Base-by-base conservation (phyloP, 164 flowering plant genomes). In the Vitis cinerea region DNA sequence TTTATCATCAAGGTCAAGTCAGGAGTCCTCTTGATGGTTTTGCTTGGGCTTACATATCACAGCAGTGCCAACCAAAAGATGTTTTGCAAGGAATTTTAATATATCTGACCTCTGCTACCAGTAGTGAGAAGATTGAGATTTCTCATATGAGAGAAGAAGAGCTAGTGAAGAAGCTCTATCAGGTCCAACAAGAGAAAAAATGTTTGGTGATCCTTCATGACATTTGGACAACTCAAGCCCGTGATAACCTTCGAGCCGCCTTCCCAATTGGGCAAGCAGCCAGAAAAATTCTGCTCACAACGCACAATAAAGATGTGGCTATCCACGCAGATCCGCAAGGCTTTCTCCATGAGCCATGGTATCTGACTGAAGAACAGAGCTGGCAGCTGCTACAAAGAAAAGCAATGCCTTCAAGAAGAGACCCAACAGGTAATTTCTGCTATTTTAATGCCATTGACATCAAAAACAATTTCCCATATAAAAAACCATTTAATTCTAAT, bases 191-290 rank as follows among this genome's bases (percentile, higher is more conserved):
- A 15, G 62, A 65, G 19, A 74, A 65, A 30, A 67, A 50, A 29
- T 84, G 77, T 60, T 37, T 84, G 58, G 73, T 84, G 12, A 65
- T 86, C 1, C 67, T 86, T 15, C 87, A 84, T 62, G 84, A 83
- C 53, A 62, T 82, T 16, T 84, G 85, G 82, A 49, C 9, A 10
- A 30, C 0, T 0, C 61, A 69, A 0, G 78, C 65, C 11, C 81
- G 83, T 84, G 66, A 76, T 49, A 2, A 9, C 8, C 44, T 84
- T 1, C 54, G 19, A 8, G 9, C 30, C 3, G 72, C 73, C 2
- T 77, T 84, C 17, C 85, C 85, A 1, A 3, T 54, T 31, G 61
- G 30, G 8, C 66, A 23, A 4, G 1, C 9, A 1, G 29, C 60
- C 4, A 79, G 77, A 60, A 76, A 56, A 62, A 19, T 84, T 10